Percentiles rank a stretch among this genome's conserved stretches.
phyloP scores from a whole-genome alignment of 2,329 filamentous ascomycete species.

The Fusarium domesticum region DNA sequence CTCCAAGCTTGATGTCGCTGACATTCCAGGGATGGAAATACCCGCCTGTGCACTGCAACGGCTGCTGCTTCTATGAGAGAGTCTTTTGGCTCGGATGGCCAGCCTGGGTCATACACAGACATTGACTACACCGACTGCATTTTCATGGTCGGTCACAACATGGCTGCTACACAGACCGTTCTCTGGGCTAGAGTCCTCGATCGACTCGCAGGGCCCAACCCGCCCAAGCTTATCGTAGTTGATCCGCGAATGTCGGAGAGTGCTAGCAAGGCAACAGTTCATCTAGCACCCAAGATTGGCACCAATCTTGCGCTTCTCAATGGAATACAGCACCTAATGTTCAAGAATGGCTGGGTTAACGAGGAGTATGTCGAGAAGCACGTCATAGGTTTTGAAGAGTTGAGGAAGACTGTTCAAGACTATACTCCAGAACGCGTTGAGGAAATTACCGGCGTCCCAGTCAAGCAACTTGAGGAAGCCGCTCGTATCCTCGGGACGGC shows the following conservation, averaged over 20 bases:
- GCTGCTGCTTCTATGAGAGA: not conserved
- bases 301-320: not conserved
- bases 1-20: not conserved
- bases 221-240: not conserved
- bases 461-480: not conserved
- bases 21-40: not conserved
- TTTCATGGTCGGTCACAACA: not conserved
- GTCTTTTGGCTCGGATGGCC: not conserved
- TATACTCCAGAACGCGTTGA: not conserved
- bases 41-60: not conserved
- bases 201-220: not conserved
- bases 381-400: not conserved
- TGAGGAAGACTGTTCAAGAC: not conserved
- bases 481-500: not conserved
- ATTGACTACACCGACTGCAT: not conserved
- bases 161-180: not conserved
- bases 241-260: not conserved
- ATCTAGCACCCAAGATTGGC: not conserved
- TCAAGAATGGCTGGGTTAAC: not conserved
- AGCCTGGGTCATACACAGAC: not conserved
- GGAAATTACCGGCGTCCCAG: not conserved
- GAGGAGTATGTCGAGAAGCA: not conserved
- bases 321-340: not conserved
- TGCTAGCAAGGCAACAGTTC: not conserved
- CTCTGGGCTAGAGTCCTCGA: not conserved